These are phyloP conservation scores for Papiliotrema terrestris DNA, from an alignment of 1,284 basidiomycete genomes.

Conservation along the genomic window DNA sequence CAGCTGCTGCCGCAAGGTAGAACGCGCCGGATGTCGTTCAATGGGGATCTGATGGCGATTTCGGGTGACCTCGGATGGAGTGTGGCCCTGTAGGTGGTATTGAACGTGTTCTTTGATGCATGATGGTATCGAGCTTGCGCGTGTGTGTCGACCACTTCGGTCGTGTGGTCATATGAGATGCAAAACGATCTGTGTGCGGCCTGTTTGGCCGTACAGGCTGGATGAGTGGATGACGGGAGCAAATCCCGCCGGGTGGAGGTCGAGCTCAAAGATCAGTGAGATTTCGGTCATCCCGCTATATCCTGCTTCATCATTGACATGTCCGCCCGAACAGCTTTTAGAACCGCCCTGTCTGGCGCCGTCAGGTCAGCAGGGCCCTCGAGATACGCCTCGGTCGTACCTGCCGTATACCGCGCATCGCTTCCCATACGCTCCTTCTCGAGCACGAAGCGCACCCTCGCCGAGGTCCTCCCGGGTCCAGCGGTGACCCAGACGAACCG, in stretches of 20 bases:
- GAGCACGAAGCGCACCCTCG: neutral
- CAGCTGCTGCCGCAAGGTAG: too few species aligned
- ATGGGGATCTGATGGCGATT: too few species aligned
- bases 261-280: neutral
- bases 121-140: neutral
- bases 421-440: neutral
- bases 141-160: neutral
- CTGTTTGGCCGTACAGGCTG: too few species aligned
- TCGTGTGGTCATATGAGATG: neutral
- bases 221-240: neutral
- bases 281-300: neutral
- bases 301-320: neutral
- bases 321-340: neutral
- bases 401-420: neutral
- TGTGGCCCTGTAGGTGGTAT: too few species aligned
- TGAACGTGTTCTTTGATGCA: too few species aligned
- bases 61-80: too few species aligned
- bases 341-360: neutral
- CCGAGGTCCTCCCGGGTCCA: conserved; percentile 22
- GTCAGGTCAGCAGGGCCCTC: neutral
- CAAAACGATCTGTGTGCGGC: neutral
- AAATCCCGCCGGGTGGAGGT: neutral
- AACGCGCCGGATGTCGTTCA: too few species aligned
- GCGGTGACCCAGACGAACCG: conserved; percentile 39
- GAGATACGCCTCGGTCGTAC: neutral